Evolutionary conservation across 352 stramenopile genomes (phyloP).

Genomic region (Globisporangium megalacanthum): DNA sequence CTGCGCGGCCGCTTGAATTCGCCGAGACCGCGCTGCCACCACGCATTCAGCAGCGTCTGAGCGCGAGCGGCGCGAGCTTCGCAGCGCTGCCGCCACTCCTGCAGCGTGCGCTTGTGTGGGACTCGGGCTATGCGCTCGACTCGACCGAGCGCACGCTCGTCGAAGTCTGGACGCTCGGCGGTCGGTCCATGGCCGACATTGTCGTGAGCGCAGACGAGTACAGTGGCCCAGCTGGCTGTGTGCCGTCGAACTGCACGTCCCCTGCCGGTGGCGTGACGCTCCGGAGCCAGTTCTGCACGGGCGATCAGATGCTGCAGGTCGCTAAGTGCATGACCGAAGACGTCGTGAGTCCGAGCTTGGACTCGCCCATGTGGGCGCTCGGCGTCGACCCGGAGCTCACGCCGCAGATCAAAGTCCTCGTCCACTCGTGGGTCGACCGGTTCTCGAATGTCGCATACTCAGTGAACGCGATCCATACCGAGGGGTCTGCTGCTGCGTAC

Average conservation of each 20-base stretch:
- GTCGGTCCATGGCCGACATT: slow-evolving; percentile 26
- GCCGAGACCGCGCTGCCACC: background rate
- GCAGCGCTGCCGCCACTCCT: slow-evolving; percentile 23
- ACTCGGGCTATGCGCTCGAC: slow-evolving; percentile 31
- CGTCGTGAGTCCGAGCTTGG: slow-evolving; percentile 2
- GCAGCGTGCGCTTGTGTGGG: slow-evolving; percentile 55
- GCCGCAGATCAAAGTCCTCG: slow-evolving; percentile 1
- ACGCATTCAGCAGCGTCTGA: slow-evolving; percentile 12
- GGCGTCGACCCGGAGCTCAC: slow-evolving; percentile 3
- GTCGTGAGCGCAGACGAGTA: slow-evolving; percentile 20
- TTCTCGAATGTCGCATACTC: background rate
- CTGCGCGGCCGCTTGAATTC: background rate
- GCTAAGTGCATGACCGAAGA: slow-evolving; percentile 24
- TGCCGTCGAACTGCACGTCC: slow-evolving; percentile 13
- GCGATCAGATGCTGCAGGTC: slow-evolving; percentile 15
- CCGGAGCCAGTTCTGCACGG: slow-evolving; percentile 16
- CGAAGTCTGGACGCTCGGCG: slow-evolving; percentile 24
- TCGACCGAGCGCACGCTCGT: slow-evolving; percentile 10
- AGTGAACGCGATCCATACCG: slow-evolving; percentile 10
- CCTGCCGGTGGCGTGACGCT: slow-evolving; percentile 10
- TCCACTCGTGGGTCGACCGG: slow-evolving; percentile 6
- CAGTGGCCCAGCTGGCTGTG: slow-evolving; percentile 10
- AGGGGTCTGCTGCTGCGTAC: background rate
- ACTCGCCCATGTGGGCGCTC: slow-evolving; percentile 23
- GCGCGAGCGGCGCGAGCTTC: slow-evolving; percentile 13